Evolutionary conservation across 495 filamentous ascomycete genomes (phyloP).

Genomic region (Xylaria bambusicola): DNA sequence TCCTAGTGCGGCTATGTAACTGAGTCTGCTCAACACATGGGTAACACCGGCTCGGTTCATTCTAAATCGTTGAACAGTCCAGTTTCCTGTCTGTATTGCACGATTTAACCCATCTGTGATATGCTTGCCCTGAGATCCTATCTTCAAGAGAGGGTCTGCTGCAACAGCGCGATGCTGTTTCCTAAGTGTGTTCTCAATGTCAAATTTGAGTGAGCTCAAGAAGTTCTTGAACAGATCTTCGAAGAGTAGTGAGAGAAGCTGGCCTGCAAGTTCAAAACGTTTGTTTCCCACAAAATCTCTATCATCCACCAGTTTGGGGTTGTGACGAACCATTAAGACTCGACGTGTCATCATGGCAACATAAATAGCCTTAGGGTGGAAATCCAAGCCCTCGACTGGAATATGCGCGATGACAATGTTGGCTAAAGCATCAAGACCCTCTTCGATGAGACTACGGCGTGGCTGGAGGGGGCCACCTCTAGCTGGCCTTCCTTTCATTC

Average conservation of each 20-base stretch:
- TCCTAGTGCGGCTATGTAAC: constrained; percentile 95
- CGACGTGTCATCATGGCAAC: constrained; percentile 94
- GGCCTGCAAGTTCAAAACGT: constrained; percentile 87
- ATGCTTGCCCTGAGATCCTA: constrained; percentile 72
- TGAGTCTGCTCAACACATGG: constrained; percentile 91
- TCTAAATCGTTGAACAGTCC: constrained; percentile 94
- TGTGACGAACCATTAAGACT: constrained; percentile 89
- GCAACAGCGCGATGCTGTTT: constrained; percentile 82
- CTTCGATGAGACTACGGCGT: constrained; percentile 73
- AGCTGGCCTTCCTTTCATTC: constrained; percentile 56
- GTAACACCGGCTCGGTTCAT: constrained; percentile 98
- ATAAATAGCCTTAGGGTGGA: constrained; percentile 92
- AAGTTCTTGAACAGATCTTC: constrained; percentile 98
- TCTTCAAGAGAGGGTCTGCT: constrained; percentile 79
- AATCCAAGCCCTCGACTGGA: constrained; percentile 83
- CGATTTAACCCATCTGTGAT: constrained; percentile 91
- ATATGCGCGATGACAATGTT: constrained; percentile 92
- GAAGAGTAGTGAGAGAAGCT: constrained; percentile 92
- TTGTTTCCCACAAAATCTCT: constrained; percentile 99
- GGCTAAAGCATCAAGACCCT: constrained; percentile 87
- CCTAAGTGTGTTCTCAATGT: constrained; percentile 89
- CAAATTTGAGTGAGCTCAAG: constrained; percentile 80
- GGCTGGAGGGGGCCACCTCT: constrained; percentile 35
- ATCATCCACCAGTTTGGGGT: constrained; percentile 87
- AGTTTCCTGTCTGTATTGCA: constrained; percentile 95